Conservation (phyloP, 805 yeast species). For the Diddensiella transvaalensis region DNA sequence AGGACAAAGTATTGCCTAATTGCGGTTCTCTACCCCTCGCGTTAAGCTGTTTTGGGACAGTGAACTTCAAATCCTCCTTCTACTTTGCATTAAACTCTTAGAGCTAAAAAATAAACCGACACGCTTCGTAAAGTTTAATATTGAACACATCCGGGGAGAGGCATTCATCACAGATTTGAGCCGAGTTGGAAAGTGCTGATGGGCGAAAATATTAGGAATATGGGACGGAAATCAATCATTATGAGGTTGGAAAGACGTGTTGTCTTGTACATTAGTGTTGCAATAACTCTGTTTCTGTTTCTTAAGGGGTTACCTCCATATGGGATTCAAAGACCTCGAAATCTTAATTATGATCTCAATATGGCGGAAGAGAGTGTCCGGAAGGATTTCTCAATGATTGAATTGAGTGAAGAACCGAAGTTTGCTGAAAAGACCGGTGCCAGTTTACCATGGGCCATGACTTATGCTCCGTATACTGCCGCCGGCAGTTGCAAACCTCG, state of each 20-base stretch:
- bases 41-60: too few relatives aligned
- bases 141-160: too few relatives aligned
- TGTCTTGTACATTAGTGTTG: not conserved
- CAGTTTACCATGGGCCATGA: conserved; percentile 24
- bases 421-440: conserved; percentile 8
- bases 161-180: too few relatives aligned
- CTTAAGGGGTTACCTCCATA: not conserved
- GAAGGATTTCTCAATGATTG: not conserved
- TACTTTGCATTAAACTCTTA: too few relatives aligned
- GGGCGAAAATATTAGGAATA: too few relatives aligned
- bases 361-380: too few relatives aligned
- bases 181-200: too few relatives aligned
- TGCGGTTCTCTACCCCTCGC: too few relatives aligned
- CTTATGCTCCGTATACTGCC: conserved; percentile 22
- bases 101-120: too few relatives aligned
- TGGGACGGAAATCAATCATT: not conserved
- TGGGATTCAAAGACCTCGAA: not conserved
- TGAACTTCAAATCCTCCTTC: too few relatives aligned
- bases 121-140: too few relatives aligned
- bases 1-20: too few relatives aligned
- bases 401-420: not conserved
- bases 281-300: not conserved
- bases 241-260: not conserved
- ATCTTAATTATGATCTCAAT: not conserved
- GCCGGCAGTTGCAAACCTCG: conserved; percentile 21